Evolutionary conservation across 306 rosid species (phyloP), one percentile per base, ranked within the genome.

Genomic region (Carpinus viminea): DNA sequence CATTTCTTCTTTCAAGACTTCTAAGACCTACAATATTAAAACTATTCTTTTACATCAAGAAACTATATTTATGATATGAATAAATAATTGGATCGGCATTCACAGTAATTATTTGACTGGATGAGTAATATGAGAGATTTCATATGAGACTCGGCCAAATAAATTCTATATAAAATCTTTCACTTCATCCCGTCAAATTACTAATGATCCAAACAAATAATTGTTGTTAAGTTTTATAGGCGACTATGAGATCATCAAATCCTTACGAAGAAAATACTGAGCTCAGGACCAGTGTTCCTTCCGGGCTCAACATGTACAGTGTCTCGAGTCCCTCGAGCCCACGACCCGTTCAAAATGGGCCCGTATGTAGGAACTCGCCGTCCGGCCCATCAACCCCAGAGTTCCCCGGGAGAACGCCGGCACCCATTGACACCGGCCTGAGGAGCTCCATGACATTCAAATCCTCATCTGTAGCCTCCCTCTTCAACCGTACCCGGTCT

Each of bases 221-320:
- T 31, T 31, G 8, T 4, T 13, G 36, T 24, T 24, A 24, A 24
- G 26, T 24, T 24, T 24, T 24, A 24, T 24, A 24, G 0, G 0
- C 1, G 26, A 24, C 26, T 24, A 24, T 24, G 26, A 24, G 26
- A 24, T 24, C 8, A 31, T 82, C 72, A 87, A 66, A 93, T 57
- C 76, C 97, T 83, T 0, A 92, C 96, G 83, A 94, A 92, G 79
- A 94, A 94, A 5, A 94, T 74, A 70, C 92, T 92, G 72, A 94
- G 86, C 73, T 92, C 97, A 48, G 97, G 98, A 3, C 93, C 98
- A 64, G 21, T 62, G 55, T 83, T 88, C 0, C 97, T 12, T 92
- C 96, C 0, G 98, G 98, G 70, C 94, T 92, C 82, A 92, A 74
- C 98, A 94, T 89, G 54, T 94, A 92, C 9, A 94, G 69, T 5